phyloP scores from a whole-genome alignment of 164 flowering plant species.

The Vitis labrusca region DNA sequence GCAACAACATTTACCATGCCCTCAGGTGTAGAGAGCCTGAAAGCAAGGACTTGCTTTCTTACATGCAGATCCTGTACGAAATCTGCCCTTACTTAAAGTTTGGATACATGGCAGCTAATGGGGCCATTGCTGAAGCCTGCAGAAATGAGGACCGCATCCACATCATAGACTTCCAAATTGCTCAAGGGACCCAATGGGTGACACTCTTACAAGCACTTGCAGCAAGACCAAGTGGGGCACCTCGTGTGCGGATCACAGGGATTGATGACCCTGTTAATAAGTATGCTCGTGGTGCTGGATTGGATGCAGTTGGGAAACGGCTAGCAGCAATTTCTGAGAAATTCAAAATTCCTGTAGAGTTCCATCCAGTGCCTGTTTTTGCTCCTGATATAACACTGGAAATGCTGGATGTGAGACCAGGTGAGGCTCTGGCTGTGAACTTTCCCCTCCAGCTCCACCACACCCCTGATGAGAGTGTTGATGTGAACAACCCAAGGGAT shows the following conservation, averaged over 20 bases:
- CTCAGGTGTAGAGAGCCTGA: constrained; percentile 61
- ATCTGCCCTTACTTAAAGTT: constrained; percentile 84
- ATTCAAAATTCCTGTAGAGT: constrained; percentile 61
- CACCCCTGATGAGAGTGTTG: constrained; percentile 79
- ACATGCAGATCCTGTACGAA: constrained; percentile 73
- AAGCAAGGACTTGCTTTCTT: constrained; percentile 63
- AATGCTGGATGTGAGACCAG: constrained; percentile 65
- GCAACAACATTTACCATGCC: constrained; percentile 49
- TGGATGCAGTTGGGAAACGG: constrained; percentile 52
- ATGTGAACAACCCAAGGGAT: constrained; percentile 69
- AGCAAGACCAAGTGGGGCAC: constrained; percentile 79
- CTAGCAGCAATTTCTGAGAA: constrained; percentile 54
- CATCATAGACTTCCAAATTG: constrained; percentile 77
- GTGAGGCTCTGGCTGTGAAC: constrained; percentile 80
- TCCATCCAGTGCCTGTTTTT: constrained; percentile 59
- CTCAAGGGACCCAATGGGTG: constrained; percentile 79
- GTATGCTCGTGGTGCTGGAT: constrained; percentile 69
- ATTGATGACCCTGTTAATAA: constrained; percentile 68
- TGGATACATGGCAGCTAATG: constrained; percentile 91
- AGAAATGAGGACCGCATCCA: constrained; percentile 63
- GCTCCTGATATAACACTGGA: constrained; percentile 46
- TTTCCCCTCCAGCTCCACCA: constrained; percentile 78
- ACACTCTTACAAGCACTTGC: constrained; percentile 79
- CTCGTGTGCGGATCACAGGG: constrained; percentile 73
- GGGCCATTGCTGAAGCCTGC: constrained; percentile 83